Evolutionary conservation across 1,284 basidiomycete genomes (phyloP), one percentile per base, ranked within the genome.

Genomic region (Melampsora medusae): DNA sequence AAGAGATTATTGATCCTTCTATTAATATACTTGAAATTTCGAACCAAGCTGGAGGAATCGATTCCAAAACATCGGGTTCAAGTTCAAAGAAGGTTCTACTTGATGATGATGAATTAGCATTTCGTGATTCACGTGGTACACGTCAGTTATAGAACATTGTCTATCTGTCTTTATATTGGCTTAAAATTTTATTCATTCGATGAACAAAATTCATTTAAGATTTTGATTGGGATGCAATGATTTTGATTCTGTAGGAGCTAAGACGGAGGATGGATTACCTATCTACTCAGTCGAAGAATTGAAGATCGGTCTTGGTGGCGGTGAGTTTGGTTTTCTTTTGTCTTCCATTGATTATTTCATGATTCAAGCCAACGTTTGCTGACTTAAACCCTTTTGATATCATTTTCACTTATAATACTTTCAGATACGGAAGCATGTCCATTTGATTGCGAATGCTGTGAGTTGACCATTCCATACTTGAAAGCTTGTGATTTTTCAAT

Each of bases 371-470:
- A 38, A 38, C 7, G 2, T 5, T 5, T 10, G 5, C 35, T 38
- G 35, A 38, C 35, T 10, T 56, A 4, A 56, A 59, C 10, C 53
- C 22, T 22, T 59, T 16, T 22, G 35, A 38, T 38, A 6, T 38
- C 35, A 10, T 9, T 38, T 38, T 38, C 35, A 38, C 5, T 38
- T 10, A 38, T 38, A 10, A 38, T 38, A 6, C 10, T 38, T 9
- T 38, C 9, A 62, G 61, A 38, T 5, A 62, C 61, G 12, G 61
- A 28, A 7, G 61, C 61, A 22, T 62, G 61, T 62, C 61, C 61
- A 35, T 62, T 62, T 19, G 61, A 62, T 62, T 62, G 61, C 33
- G 25, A 62, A 2, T 62, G 61, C 33, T 62, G 61, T 62, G 33
- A 31, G 61, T 33, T 62, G 7, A 12, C n/a, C 28, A 56, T 56